These are phyloP conservation scores for Trichoderma virens DNA, from an alignment of 495 filamentous ascomycete species.

Conservation along the genomic window DNA sequence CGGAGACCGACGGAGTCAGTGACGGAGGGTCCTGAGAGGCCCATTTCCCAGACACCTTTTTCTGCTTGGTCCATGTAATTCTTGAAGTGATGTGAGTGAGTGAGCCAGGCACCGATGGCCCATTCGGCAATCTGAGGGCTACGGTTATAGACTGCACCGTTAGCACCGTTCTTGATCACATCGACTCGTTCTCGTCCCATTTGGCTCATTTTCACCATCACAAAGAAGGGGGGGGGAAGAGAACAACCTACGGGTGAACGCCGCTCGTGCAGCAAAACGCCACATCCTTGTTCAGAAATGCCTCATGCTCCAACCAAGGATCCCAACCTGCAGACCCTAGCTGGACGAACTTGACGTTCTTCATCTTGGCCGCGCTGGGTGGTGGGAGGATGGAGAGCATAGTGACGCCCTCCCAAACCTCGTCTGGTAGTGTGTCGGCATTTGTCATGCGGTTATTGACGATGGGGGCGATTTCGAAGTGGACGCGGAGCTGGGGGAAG, in stretches of 20 bases:
- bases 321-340: conserved; percentile 63
- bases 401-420: conserved; percentile 40
- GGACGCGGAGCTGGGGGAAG: conserved; percentile 33
- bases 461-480: conserved; percentile 20
- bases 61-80: neutral
- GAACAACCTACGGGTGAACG: conserved; percentile 19
- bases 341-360: conserved; percentile 61
- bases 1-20: conserved; percentile 23
- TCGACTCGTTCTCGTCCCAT: too few species aligned
- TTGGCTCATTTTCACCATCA: too few species aligned
- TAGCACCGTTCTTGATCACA: too few species aligned
- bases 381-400: conserved; percentile 48
- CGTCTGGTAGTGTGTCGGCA: conserved; percentile 12
- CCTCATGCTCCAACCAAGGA: conserved; percentile 46
- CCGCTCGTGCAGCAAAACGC: conserved; percentile 56
- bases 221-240: neutral
- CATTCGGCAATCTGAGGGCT: conserved; percentile 39
- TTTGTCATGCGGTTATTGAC: conserved; percentile 17
- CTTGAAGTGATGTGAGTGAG: conserved; percentile 20
- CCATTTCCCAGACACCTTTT: conserved; percentile 11
- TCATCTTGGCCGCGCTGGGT: conserved; percentile 26
- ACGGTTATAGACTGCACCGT: too few species aligned
- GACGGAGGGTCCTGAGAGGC: conserved; percentile 9
- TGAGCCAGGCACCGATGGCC: conserved; percentile 34
- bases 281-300: conserved; percentile 51